These are phyloP conservation scores for Lactarius pseudohatsudake DNA, from an alignment of 768 basidiomycete species.

Conservation along the genomic window DNA sequence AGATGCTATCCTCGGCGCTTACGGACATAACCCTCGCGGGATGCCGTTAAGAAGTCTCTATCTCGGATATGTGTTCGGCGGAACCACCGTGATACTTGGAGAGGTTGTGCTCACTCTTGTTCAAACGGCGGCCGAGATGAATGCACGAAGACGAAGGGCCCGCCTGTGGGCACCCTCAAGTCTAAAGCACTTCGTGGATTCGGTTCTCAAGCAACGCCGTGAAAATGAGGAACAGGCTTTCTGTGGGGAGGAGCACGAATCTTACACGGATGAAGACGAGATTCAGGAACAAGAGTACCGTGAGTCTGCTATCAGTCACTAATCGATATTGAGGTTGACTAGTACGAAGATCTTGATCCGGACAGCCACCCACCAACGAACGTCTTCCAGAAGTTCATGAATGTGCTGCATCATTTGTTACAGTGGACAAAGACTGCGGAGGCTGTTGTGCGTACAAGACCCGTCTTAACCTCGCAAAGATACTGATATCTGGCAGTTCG, in stretches of 20 bases:
- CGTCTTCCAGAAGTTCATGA: slow-evolving; percentile 41
- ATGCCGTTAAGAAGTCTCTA: slow-evolving; percentile 46
- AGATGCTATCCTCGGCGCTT: slow-evolving; percentile 37
- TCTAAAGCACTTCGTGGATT: slow-evolving; percentile 37
- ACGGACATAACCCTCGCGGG: slow-evolving; percentile 9
- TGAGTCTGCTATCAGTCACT: slow-evolving; percentile 15
- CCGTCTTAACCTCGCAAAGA: background rate
- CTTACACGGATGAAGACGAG: slow-evolving; percentile 32
- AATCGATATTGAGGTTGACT: slow-evolving; percentile 7
- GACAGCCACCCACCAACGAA: slow-evolving; percentile 51
- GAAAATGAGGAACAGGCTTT: slow-evolving; percentile 31
- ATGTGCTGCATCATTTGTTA: slow-evolving; percentile 38
- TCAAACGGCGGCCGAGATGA: slow-evolving; percentile 39
- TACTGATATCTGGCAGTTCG: slow-evolving; percentile 39
- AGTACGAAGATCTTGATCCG: slow-evolving; percentile 41
- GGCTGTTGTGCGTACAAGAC: slow-evolving; percentile 38
- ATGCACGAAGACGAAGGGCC: slow-evolving; percentile 39
- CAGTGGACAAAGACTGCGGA: slow-evolving; percentile 45
- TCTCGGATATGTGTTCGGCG: slow-evolving; percentile 50
- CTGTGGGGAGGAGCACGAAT: slow-evolving; percentile 35
- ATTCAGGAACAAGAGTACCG: slow-evolving; percentile 20
- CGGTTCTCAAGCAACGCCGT: slow-evolving; percentile 32
- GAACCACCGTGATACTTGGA: slow-evolving; percentile 43
- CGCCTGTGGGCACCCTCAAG: slow-evolving; percentile 53
- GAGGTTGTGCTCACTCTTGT: slow-evolving; percentile 42